Conservation (phyloP, 768 basidiomycete species). For the Termitomyces sp. region DNA sequence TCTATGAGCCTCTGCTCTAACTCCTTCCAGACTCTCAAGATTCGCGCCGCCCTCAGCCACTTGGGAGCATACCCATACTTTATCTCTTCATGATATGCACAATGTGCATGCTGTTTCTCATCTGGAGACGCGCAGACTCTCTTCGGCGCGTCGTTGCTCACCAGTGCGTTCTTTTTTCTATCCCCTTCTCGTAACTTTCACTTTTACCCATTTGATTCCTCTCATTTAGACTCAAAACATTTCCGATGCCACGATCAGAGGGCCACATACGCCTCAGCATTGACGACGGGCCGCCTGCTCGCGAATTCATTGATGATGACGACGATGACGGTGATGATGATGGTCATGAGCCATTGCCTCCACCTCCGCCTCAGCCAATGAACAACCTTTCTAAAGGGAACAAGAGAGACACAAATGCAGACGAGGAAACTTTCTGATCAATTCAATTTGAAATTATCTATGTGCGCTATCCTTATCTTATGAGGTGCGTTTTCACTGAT, state of each 20-base stretch:
- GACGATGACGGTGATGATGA: conserved; percentile 37
- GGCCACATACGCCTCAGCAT: conserved; percentile 63
- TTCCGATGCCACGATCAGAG: conserved; percentile 40
- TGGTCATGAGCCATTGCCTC: conserved; percentile 27
- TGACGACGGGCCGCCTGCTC: conserved; percentile 70
- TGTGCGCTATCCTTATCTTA: not conserved
- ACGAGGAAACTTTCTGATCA: not conserved
- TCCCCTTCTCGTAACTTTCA: not conserved
- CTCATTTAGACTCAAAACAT: conserved; percentile 42
- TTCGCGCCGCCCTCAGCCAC: conserved; percentile 58
- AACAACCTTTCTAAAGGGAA: not conserved
- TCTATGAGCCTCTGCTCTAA: not conserved
- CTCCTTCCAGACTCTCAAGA: conserved; percentile 45
- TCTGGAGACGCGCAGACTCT: conserved; percentile 57
- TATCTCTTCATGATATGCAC: conserved; percentile 56
- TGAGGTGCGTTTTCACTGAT: not conserved
- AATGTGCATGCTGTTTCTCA: conserved; percentile 50
- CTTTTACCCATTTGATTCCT: not conserved
- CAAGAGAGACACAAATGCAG: not conserved
- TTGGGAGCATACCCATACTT: conserved; percentile 51
- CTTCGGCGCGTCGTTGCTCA: conserved; percentile 58
- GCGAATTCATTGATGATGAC: conserved; percentile 42
- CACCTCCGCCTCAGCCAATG: not conserved
- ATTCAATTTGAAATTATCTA: not conserved
- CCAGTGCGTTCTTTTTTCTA: conserved; percentile 34